These are phyloP conservation scores for Ziziphus jujuba DNA, from an alignment of 306 rosid species.

Conservation along the genomic window DNA sequence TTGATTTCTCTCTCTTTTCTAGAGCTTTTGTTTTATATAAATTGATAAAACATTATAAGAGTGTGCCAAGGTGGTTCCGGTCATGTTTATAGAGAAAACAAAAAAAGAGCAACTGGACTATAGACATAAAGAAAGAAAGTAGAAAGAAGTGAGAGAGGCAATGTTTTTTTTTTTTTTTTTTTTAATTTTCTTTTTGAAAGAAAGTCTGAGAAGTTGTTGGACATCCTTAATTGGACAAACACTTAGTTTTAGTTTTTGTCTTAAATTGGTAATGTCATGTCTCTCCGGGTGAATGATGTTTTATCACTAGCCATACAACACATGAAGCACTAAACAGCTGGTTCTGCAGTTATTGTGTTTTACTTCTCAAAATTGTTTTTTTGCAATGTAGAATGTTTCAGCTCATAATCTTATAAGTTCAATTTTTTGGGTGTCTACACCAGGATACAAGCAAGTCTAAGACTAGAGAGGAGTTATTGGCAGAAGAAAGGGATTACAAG, in stretches of 20 bases:
- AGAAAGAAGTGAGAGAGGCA: not conserved
- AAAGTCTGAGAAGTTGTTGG: not conserved
- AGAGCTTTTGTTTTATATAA: not conserved
- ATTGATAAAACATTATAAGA: not conserved
- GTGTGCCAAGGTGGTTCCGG: not conserved
- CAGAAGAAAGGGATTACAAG: constrained; percentile 96
- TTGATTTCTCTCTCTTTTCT: not conserved
- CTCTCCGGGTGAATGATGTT: not conserved
- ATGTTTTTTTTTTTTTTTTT: too few species aligned
- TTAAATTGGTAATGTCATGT: not conserved
- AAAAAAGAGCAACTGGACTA: not conserved
- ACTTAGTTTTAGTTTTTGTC: not conserved
- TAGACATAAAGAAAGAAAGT: not conserved
- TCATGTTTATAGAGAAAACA: not conserved
- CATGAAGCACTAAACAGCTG: not conserved
- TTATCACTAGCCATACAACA: not conserved
- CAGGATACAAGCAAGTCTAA: constrained; percentile 62
- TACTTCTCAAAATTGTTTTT: not conserved
- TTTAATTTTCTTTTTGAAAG: too few species aligned
- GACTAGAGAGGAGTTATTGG: constrained; percentile 85
- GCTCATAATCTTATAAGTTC: not conserved
- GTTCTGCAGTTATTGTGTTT: too few species aligned
- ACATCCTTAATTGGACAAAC: not conserved
- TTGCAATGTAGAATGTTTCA: not conserved
- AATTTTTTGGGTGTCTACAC: constrained; percentile 7